Base-by-base conservation (phyloP, 306 rosid genomes). In the Rosa chinensis region DNA sequence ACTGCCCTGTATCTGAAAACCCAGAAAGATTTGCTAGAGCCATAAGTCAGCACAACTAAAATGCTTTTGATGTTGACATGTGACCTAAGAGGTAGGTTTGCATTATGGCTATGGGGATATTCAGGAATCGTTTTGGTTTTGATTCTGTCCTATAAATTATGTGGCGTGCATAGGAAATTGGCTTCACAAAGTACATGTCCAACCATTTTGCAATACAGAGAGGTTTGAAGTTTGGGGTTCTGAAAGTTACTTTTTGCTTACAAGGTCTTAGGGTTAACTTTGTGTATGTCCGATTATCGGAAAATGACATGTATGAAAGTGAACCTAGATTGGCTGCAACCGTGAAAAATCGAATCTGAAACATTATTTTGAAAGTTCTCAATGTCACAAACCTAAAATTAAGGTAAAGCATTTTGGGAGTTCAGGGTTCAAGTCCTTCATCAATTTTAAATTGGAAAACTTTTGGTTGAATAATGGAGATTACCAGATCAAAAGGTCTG, bases 31-130 rank as follows among this genome's bases (percentile, higher is more conserved):
- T 11, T 50, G 61, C 21, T 16, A 21, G 40, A 66, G 49, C 70
- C 70, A 74, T 74, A 39, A 79, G 40, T 17, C 7, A 48, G 25
- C 59, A 10, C 25, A 35, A 49, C 35, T 17, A 8, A 64, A 32
- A 35, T 39, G 49, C 45, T 23, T 66, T 66, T 56, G 76, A 74
- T 5, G 69, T 72, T 64, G 82, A 77, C 47, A 28, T 44, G 10
- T 39, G 48, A 48, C 37, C 79, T 10, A 78, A 67, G 55, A 48
- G 20, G 75, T 78, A 23, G 82, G 72, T 56, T 5, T 47, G 39
- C 40, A 21, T 70, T 20, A 44, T 66, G 42, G 39, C 62, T 17
- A 14, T 12, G 44, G 47, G 28, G 52, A 67, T 45, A 12, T 58
- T 61, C 58, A 20, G 56, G 64, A 52, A 23, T 40, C 16, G 14